Conservation (phyloP, 257 asterid genomes). For the Ilex asprella region DNA sequence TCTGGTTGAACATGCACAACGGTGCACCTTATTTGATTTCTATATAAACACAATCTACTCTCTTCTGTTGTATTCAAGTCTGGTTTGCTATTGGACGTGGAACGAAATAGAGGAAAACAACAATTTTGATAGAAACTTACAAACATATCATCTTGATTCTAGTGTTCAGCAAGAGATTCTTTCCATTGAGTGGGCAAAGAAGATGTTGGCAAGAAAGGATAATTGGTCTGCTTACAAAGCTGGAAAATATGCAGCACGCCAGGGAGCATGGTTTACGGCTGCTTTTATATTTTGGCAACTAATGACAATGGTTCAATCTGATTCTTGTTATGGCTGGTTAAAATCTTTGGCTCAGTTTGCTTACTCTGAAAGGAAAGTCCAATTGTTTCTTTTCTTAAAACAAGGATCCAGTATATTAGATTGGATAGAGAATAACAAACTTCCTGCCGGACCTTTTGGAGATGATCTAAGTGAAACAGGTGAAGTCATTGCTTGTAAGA, state of each 20-base stretch:
- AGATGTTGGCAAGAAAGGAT: constrained; percentile 34
- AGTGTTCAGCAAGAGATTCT: constrained; percentile 37
- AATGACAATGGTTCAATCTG: constrained; percentile 36
- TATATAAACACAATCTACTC: constrained; percentile 30
- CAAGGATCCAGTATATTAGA: constrained; percentile 4
- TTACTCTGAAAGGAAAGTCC: constrained; percentile 50
- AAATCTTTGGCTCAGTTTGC: constrained; percentile 58
- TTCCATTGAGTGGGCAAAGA: constrained; percentile 38
- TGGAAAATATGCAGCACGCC: constrained; percentile 68
- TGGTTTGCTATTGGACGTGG: constrained; percentile 22
- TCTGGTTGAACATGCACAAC: constrained; percentile 40
- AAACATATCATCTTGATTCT: constrained; percentile 22
- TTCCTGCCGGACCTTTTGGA: constrained; percentile 11
- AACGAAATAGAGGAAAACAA: constrained; percentile 20
- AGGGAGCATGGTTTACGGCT: constrained; percentile 79
- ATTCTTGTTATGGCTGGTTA: constrained; percentile 54
- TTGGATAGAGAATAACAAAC: background rate
- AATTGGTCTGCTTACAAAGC: constrained; percentile 66
- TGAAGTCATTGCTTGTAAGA: constrained; percentile 19
- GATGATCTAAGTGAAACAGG: constrained; percentile 12
- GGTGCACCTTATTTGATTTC: constrained; percentile 29
- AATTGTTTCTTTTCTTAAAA: constrained; percentile 24
- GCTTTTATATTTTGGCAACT: constrained; percentile 64
- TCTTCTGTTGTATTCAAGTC: constrained; percentile 42
- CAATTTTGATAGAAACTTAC: constrained; percentile 11